Base-by-base conservation (phyloP, 2,329 filamentous ascomycete genomes). In the Fusarium scirpi region DNA sequence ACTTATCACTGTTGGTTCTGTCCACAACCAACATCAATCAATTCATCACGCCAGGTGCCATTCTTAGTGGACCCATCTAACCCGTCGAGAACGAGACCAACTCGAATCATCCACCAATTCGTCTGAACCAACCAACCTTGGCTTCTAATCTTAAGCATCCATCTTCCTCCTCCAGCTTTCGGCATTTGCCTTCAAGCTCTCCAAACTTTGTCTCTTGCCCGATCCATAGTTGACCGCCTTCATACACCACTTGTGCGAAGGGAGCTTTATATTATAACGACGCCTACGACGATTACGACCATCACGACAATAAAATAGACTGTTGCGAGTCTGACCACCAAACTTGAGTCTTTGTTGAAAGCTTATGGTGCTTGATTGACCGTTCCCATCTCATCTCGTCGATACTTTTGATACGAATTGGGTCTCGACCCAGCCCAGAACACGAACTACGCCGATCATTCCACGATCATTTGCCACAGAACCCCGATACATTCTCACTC, bases 231-330 rank as follows among this genome's bases (percentile, higher is more conserved):
- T 53, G 32, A n/a, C 45, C 27, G 43, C 16, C 41, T 46, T 40
- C 44, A 56, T 41, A 41, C 41, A 55, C 22, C 53, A 54, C 27
- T 52, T 65, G 47, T 22, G 13, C 22, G 48, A 25, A 41, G 55
- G 45, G 25, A 58, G 24, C 24, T 34, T 38, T 49, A 48, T 25
- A 62, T 38, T 52, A 71, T 68, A 68, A 71, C 68, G 68, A 71
- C 69, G 68, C 66, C 48, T 48, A 71, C 68, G 68, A 71, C 64
- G 46, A 53, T 65, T 53, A 71, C 68, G 68, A 71, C 64, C 55
- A 62, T 69, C 63, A 71, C 68, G 68, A 71, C 30, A 27, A 55
- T 46, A 71, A 71, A 71, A 57, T 34, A 57, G 58, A 44, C 55
- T 66, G 29, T 24, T 52, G 60, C 64, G 43, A 56, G 68, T 65